Conservation (phyloP, 2,329 filamentous ascomycete genomes). For the Monosporascus sp. region DNA sequence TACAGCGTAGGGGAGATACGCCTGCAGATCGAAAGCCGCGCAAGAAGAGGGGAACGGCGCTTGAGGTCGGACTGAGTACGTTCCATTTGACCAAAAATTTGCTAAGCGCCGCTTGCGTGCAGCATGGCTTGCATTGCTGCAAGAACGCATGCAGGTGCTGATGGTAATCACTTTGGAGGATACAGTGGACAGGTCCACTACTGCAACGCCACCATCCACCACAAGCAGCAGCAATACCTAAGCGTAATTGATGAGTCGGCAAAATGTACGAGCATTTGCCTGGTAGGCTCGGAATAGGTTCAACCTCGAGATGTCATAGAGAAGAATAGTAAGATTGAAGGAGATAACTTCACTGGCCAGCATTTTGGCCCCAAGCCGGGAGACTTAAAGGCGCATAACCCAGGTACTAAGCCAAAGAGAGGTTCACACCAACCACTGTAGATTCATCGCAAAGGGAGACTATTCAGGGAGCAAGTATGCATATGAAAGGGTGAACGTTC, state of each 20-base stretch:
- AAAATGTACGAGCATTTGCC: no score
- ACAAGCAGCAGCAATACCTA: no score
- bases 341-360: no score
- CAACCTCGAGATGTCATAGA: no score
- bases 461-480: not conserved
- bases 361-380: no score
- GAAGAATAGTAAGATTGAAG: no score
- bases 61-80: not conserved
- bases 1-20: not conserved
- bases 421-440: no score
- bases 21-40: not conserved
- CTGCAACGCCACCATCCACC: not conserved
- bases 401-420: no score
- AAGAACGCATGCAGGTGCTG: not conserved
- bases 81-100: not conserved
- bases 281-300: no score
- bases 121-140: not conserved
- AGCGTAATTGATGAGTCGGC: no score
- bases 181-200: not conserved
- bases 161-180: not conserved
- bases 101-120: not conserved
- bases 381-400: no score
- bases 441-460: no score
- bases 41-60: not conserved
- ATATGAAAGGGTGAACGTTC: not conserved